phyloP scores from a whole-genome alignment of 2,329 filamentous ascomycete species.

The Nigrograna mackinnonii region DNA sequence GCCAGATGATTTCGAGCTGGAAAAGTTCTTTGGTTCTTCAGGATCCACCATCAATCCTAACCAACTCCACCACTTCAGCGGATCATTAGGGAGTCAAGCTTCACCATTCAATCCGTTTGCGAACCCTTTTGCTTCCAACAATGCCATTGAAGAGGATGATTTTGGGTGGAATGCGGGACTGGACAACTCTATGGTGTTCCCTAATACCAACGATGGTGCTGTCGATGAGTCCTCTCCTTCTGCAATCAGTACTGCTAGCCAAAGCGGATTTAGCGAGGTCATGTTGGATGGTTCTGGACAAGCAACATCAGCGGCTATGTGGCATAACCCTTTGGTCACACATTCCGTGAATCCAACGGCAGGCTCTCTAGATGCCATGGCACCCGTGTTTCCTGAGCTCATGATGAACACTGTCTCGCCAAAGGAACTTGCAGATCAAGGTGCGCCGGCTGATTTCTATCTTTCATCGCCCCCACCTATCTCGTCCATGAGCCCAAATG shows the following conservation, averaged over 20 bases:
- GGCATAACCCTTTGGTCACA: constrained; percentile 59
- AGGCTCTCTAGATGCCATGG: constrained; percentile 69
- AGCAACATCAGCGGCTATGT: constrained; percentile 40
- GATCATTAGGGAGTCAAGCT: constrained; percentile 65
- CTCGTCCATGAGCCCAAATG: constrained; percentile 70
- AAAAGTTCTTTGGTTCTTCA: constrained; percentile 67
- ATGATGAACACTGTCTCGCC: constrained; percentile 72
- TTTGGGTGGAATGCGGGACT: constrained; percentile 87
- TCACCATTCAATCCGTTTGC: constrained; percentile 50
- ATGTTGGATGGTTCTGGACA: constrained; percentile 75
- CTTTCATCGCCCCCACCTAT: constrained; percentile 80
- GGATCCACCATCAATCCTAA: constrained; percentile 66
- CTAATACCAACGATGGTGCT: constrained; percentile 72
- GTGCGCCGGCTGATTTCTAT: constrained; percentile 69
- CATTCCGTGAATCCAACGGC: constrained; percentile 68
- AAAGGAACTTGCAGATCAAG: constrained; percentile 72
- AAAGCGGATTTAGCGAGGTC: constrained; percentile 86
- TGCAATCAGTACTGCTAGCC: constrained; percentile 91
- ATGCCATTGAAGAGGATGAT: constrained; percentile 71
- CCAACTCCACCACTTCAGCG: constrained; percentile 83
- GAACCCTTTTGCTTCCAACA: constrained; percentile 60
- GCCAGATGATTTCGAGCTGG: constrained; percentile 68
- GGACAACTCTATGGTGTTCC: constrained; percentile 64
- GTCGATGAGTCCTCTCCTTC: constrained; percentile 94
- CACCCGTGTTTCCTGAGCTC: constrained; percentile 74